Evolutionary conservation across 495 filamentous ascomycete species (phyloP).

Genomic region (Cercophora samala): DNA sequence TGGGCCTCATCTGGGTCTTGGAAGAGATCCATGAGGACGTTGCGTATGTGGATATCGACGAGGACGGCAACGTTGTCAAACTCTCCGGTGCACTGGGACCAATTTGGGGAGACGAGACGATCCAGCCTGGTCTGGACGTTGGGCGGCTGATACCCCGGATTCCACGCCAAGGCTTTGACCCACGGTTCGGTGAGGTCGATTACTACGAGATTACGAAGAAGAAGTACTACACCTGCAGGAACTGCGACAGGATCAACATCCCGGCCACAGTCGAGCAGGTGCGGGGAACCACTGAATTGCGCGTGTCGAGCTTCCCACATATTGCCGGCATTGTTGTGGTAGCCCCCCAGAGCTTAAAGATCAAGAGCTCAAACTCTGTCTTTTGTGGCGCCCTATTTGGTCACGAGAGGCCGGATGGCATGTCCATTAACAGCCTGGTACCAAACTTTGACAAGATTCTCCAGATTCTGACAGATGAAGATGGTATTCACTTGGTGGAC

Average conservation of each 20-base stretch:
- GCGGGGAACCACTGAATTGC: conserved; percentile 61
- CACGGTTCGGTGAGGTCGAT: conserved; percentile 63
- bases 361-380: conserved; percentile 90
- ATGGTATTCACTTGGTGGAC: conserved; percentile 75
- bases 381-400: conserved; percentile 92
- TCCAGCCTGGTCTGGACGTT: conserved; percentile 65
- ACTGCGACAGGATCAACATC: conserved; percentile 67
- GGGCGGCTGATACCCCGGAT: conserved; percentile 74
- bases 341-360: conserved; percentile 66
- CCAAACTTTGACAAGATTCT: conserved; percentile 84
- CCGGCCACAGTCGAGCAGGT: conserved; percentile 71
- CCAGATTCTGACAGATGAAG: conserved; percentile 76
- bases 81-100: conserved; percentile 65
- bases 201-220: conserved; percentile 63
- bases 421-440: conserved; percentile 73
- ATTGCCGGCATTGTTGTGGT: conserved; percentile 96
- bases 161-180: conserved; percentile 66
- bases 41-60: conserved; percentile 67
- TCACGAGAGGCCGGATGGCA: conserved; percentile 74
- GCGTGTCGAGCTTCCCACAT: conserved; percentile 90
- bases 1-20: conserved; percentile 92
- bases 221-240: conserved; percentile 78
- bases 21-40: conserved; percentile 97
- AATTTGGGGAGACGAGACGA: conserved; percentile 74
- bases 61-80: conserved; percentile 64